Conservation (phyloP, 2,329 filamentous ascomycete genomes). For the Metarhizium rileyi region DNA sequence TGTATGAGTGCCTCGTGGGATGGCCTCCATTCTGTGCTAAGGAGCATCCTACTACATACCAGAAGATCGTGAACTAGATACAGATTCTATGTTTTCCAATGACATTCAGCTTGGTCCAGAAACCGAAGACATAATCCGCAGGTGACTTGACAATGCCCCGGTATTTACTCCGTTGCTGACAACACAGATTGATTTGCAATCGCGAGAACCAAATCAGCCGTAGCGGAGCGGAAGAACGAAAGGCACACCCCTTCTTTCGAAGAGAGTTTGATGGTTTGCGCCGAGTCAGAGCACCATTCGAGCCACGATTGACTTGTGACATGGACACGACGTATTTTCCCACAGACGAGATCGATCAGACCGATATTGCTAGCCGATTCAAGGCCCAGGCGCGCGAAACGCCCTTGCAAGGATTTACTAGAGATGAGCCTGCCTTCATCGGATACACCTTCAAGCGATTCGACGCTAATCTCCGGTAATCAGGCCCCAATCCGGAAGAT, state of each 20-base stretch:
- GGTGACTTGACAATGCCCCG: slow-evolving; percentile 39
- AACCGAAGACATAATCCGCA: slow-evolving; percentile 84
- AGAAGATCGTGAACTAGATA: slow-evolving; percentile 98
- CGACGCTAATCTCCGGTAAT: slow-evolving; percentile 55
- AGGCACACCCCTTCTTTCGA: slow-evolving; percentile 88
- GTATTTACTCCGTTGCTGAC: neutral
- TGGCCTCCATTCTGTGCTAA: slow-evolving; percentile 99
- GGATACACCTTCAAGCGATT: slow-evolving; percentile 82
- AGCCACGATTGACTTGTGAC: slow-evolving; percentile 84
- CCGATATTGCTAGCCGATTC: slow-evolving; percentile 78
- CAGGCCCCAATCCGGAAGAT: too few species aligned
- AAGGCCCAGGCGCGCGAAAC: slow-evolving; percentile 79
- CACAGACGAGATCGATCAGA: slow-evolving; percentile 95
- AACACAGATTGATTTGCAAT: slow-evolving; percentile 75
- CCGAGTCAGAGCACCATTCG: slow-evolving; percentile 88
- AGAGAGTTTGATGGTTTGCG: slow-evolving; percentile 89
- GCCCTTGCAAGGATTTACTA: slow-evolving; percentile 37
- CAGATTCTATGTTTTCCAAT: slow-evolving; percentile 90
- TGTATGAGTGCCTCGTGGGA: slow-evolving; percentile 97
- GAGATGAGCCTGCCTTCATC: slow-evolving; percentile 79
- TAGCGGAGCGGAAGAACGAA: slow-evolving; percentile 81
- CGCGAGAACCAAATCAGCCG: slow-evolving; percentile 83
- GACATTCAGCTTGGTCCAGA: slow-evolving; percentile 82
- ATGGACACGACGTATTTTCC: slow-evolving; percentile 98
- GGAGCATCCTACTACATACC: slow-evolving; percentile 92